These are phyloP conservation scores for Smittium culicis DNA, from an alignment of 371 early-diverging fungal genomes.

Conservation along the genomic window DNA sequence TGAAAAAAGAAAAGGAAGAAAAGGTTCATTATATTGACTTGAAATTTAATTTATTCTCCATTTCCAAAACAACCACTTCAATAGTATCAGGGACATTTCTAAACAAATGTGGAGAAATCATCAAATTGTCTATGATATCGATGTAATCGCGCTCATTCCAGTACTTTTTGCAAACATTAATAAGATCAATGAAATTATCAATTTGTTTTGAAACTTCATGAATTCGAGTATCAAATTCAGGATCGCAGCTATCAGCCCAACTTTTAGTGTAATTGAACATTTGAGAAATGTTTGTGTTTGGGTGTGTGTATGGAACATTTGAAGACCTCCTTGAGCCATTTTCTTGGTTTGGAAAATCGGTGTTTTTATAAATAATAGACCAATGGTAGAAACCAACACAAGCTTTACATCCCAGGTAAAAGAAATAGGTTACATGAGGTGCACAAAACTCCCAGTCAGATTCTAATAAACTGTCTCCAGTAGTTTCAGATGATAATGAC, in stretches of 20 bases:
- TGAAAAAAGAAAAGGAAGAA: no score
- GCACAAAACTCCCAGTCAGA: slow-evolving; percentile 34
- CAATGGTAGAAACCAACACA: slow-evolving; percentile 30
- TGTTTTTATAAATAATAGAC: slow-evolving; percentile 8
- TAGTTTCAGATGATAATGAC: slow-evolving; percentile 20
- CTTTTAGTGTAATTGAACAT: neutral
- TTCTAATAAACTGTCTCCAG: slow-evolving; percentile 22
- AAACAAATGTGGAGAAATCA: slow-evolving; percentile 21
- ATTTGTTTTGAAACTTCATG: slow-evolving; percentile 19
- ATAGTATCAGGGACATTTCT: neutral
- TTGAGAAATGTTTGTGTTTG: neutral
- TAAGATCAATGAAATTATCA: slow-evolving; percentile 17
- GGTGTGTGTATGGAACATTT: no score
- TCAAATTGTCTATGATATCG: slow-evolving; percentile 22
- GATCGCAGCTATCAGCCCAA: slow-evolving; percentile 18
- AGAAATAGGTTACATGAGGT: slow-evolving; percentile 30
- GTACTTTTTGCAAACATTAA: slow-evolving; percentile 26
- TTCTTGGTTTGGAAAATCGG: neutral
- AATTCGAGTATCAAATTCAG: slow-evolving; percentile 18
- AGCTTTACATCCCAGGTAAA: slow-evolving; percentile 29
- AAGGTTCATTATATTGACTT: neutral
- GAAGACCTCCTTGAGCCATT: neutral
- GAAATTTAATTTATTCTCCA: slow-evolving; percentile 4
- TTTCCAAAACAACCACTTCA: neutral
- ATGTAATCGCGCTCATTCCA: slow-evolving; percentile 33